phyloP scores from a whole-genome alignment of 1,284 basidiomycete genomes.

The Phellinidium pouzarii region DNA sequence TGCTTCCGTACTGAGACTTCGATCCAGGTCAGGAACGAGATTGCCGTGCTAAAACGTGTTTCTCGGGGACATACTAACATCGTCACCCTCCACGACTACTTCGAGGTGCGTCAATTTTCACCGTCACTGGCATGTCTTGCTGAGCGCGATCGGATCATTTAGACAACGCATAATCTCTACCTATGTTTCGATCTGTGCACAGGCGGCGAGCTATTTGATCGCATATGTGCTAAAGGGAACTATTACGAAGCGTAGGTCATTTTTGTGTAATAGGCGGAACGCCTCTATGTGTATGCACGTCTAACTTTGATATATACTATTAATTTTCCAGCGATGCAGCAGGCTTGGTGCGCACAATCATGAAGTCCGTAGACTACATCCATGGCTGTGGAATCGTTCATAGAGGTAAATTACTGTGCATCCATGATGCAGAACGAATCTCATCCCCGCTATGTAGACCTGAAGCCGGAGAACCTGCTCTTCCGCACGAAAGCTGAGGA shows the following conservation, averaged over 20 bases:
- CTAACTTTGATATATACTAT: not conserved
- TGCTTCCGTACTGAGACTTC: not conserved
- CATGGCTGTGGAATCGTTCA: constrained; percentile 95
- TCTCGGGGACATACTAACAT: constrained; percentile 89
- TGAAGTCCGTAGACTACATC: constrained; percentile 86
- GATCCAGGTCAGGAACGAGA: constrained; percentile 99
- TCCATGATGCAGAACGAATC: too few species aligned
- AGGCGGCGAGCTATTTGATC: constrained; percentile 95
- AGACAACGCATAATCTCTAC: constrained; percentile 92
- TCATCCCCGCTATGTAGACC: constrained; percentile 55
- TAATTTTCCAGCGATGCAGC: constrained; percentile 71
- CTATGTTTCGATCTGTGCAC: constrained; percentile 96
- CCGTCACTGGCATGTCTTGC: not conserved
- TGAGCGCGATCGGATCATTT: constrained; percentile 1
- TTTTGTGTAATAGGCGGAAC: not conserved
- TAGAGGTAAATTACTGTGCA: constrained; percentile 63
- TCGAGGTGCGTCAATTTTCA: constrained; percentile 59
- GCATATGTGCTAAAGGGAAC: constrained; percentile 96
- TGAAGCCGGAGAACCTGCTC: constrained; percentile 96
- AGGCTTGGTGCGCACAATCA: constrained; percentile 80
- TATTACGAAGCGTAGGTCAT: constrained; percentile 74
- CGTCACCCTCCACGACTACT: constrained; percentile 93
- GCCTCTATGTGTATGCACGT: not conserved
- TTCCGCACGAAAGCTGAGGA: constrained; percentile 89
- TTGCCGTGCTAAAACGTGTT: constrained; percentile 89